Base-by-base conservation (phyloP, 208 protist genomes). In the Vickermania ingenoplastis region DNA sequence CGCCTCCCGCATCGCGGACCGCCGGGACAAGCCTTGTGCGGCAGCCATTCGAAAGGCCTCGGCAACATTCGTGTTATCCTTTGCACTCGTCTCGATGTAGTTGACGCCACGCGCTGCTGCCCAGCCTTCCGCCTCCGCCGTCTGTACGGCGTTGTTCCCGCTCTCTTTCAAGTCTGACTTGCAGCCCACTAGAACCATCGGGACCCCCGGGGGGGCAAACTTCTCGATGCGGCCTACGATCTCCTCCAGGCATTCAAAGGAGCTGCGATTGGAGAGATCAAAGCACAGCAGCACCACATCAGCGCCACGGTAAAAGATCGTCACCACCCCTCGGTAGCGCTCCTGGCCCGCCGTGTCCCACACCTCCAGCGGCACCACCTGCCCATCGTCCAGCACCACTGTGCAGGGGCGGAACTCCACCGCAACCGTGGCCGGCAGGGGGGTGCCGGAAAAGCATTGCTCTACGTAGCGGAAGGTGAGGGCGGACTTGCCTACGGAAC, bases 191-290 rank as follows among this genome's bases (percentile, higher is more conserved):
- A 99, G 95, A 31, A 93, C 70, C 55, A 97, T 90, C 5, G 83
- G 81, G 60, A 98, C 97, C 55, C 96, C 91, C 25, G 89, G 89
- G 21, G 92, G 69, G 1, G 83, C 81, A 70, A 93, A 81, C 55
- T 95, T 92, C 29, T 86, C 63, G 64, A 99, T 84, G 66, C 98
- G 97, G 63, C 98, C 97, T 65, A 99, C 96, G 96, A 97, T 99
- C 77, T 97, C 94, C 45, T 98, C 94, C 17, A 98, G 89, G 69
- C 97, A 96, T 27, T 84, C 61, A 66, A 98, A 99, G 41, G 94
- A 98, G 24, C 96, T 82, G 29, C 91, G 79, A 79, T 98, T 94
- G 3, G 97, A 98, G 53, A 98, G 91, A 71, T 99, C 97, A 68
- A 99, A 99, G 68, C 97, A 98, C 3, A 99, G 75, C 59, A 99